These are phyloP conservation scores for Ophiosphaerella korrae DNA, from an alignment of 2,329 filamentous ascomycete species.

Conservation along the genomic window DNA sequence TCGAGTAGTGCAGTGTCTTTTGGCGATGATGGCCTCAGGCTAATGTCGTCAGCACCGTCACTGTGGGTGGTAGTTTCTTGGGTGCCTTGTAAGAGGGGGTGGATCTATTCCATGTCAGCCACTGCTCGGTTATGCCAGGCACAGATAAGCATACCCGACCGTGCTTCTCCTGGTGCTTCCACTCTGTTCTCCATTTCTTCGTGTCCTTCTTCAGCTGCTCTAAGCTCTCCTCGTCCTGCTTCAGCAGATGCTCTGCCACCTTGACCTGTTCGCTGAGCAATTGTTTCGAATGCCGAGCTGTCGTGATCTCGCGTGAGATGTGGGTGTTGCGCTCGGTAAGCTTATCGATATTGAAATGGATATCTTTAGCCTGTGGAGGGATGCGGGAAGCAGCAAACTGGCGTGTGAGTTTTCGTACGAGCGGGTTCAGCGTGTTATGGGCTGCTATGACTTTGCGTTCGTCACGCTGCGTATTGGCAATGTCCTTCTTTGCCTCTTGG, in stretches of 20 bases:
- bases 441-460: constrained; percentile 57
- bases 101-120: constrained; percentile 36
- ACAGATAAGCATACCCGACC: constrained; percentile 28
- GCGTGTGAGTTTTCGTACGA: constrained; percentile 61
- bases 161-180: constrained; percentile 39
- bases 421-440: constrained; percentile 59
- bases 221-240: constrained; percentile 34
- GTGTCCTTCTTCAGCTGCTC: constrained; percentile 36
- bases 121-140: constrained; percentile 5
- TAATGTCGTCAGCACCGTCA: constrained; percentile 42
- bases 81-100: constrained; percentile 36
- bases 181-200: constrained; percentile 35
- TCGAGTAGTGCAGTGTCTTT: constrained; percentile 30
- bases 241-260: constrained; percentile 54
- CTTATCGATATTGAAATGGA: constrained; percentile 68
- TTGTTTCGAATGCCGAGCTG: constrained; percentile 66
- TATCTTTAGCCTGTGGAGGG: constrained; percentile 59
- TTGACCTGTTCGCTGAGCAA: constrained; percentile 64
- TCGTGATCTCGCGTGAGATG: constrained; percentile 59
- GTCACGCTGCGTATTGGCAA: constrained; percentile 62
- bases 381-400: constrained; percentile 69
- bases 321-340: constrained; percentile 62
- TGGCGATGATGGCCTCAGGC: constrained; percentile 25
- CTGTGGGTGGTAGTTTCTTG: constrained; percentile 18
- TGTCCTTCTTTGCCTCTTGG: constrained; percentile 64